Conservation (phyloP, 306 rosid species). For the Hippophae gyantsensis region DNA sequence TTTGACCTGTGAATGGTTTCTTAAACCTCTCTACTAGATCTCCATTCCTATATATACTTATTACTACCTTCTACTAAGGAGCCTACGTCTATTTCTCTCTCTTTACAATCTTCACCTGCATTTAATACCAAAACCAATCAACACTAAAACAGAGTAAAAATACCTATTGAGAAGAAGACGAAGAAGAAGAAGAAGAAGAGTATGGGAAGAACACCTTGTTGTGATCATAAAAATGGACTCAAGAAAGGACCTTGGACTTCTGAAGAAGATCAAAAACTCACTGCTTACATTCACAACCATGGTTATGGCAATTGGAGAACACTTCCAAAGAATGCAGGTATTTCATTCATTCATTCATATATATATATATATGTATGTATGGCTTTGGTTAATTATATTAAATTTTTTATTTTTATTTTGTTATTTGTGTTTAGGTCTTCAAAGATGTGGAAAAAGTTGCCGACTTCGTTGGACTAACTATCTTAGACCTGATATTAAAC, state of each 20-base stretch:
- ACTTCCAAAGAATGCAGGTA: slow-evolving; percentile 96
- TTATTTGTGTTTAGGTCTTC: slow-evolving; percentile 40
- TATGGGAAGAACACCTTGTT: slow-evolving; percentile 96
- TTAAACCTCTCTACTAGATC: not conserved
- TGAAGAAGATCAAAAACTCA: slow-evolving; percentile 77
- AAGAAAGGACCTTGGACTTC: slow-evolving; percentile 96
- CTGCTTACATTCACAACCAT: slow-evolving; percentile 62
- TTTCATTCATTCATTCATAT: no score
- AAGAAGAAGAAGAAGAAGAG: not conserved
- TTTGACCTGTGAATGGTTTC: slow-evolving; percentile 37
- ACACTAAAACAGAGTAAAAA: not conserved
- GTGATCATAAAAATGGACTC: slow-evolving; percentile 69
- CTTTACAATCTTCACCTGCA: not conserved
- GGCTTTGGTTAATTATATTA: not conserved
- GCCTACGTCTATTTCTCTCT: slow-evolving; percentile 25
- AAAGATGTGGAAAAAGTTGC: slow-evolving; percentile 97
- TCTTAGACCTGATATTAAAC: slow-evolving; percentile 84
- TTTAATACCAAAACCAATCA: not conserved
- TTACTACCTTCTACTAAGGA: slow-evolving; percentile 26
- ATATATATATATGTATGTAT: not conserved
- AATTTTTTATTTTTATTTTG: not conserved
- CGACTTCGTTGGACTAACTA: slow-evolving; percentile 97
- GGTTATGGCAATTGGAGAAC: slow-evolving; percentile 97
- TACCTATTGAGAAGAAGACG: not conserved
- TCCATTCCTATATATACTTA: slow-evolving; percentile 21